A percentile compares a stretch with the other conserved stretches of the same genome.
Conservation (phyloP, 345 rosid species). For the Lumnitzera racemosa region DNA sequence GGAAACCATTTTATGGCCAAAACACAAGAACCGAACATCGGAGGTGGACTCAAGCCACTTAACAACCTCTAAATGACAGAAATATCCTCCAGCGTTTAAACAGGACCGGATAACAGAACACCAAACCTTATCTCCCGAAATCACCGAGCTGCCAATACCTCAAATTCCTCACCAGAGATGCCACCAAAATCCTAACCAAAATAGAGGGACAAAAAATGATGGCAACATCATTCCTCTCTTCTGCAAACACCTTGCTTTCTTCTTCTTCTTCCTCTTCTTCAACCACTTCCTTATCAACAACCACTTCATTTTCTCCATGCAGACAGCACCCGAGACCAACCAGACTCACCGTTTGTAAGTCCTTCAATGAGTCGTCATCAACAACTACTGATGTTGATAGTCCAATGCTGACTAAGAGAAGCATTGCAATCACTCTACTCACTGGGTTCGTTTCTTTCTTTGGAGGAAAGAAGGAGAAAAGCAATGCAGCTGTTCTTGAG, state of each 20-base stretch:
- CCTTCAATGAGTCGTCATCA: constrained; percentile 19
- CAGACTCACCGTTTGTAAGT: constrained; percentile 26
- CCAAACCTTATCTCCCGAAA: constrained; percentile 39
- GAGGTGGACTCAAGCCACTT: too few relatives aligned
- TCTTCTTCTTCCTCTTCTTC: constrained; percentile 7
- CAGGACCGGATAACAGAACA: constrained; percentile 29
- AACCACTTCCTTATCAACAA: constrained; percentile 5
- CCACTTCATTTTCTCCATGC: constrained; percentile 13
- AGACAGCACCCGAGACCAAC: constrained; percentile 18
- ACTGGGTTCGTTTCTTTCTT: constrained; percentile 33
- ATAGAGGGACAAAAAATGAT: constrained; percentile 12
- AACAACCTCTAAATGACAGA: constrained; percentile 8
- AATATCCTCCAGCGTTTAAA: constrained; percentile 17
- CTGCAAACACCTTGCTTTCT: constrained; percentile 35
- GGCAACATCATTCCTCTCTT: constrained; percentile 46
- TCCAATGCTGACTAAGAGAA: constrained; percentile 40
- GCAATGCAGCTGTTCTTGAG: constrained; percentile 74
- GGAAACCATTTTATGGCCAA: background rate
- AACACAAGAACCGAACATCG: background rate
- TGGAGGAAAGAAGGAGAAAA: constrained; percentile 17
- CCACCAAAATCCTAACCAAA: constrained; percentile 14
- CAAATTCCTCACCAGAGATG: constrained; percentile 22
- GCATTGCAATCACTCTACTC: constrained; percentile 41
- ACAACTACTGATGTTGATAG: background rate
- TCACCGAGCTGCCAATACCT: constrained; percentile 17